Evolutionary conservation across 1,139 yeast species (phyloP), one percentile per base, ranked within the genome.

Genomic region (Zygoascus sp.): DNA sequence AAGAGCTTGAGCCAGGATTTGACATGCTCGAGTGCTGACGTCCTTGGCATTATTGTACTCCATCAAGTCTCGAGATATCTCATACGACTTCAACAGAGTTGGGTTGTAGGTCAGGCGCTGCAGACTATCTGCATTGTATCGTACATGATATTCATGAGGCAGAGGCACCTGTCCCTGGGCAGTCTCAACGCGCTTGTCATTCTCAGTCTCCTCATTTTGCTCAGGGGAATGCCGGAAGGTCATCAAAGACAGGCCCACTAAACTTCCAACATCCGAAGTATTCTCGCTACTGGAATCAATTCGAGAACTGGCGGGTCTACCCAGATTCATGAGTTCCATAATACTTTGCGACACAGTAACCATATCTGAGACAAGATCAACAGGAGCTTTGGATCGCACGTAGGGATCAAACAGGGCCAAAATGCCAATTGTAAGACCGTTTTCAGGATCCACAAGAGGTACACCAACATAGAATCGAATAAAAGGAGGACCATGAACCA

Each of bases 401-500:
- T 64, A 68, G 0, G 76, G 63, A 58, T 80, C 87, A 64, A 79
- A 80, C 0, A 82, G 68, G 0, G 89, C 70, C n/a, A 83, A 58
- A 0, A 73, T 75, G 0, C 92, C 92, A 48, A 83, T 71, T 0
- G 69, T 67, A 16, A 70, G 67, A 2, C 71, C 70, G 8, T 16
- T 27, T 15, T 67, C 61, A 1, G 66, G 59, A 1, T 73, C 60
- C 2, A 69, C 48, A 36, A 82, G 58, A 0, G 85, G 86, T 4
- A 80, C 84, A 0, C 83, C 87, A 42, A 80, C 74, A 58, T 82
- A 83, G 56, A 81, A 81, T 49, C 66, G 69, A 42, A 82, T 75
- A 51, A 68, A 67, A 0, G 90, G 88, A 1, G 73, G 68, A 0
- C 83, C 82, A 32, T 72, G 75, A 1, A 83, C 84, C 46, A 82